Evolutionary conservation across 345 rosid genomes (phyloP).

Genomic region (Eucalyptus victrix): DNA sequence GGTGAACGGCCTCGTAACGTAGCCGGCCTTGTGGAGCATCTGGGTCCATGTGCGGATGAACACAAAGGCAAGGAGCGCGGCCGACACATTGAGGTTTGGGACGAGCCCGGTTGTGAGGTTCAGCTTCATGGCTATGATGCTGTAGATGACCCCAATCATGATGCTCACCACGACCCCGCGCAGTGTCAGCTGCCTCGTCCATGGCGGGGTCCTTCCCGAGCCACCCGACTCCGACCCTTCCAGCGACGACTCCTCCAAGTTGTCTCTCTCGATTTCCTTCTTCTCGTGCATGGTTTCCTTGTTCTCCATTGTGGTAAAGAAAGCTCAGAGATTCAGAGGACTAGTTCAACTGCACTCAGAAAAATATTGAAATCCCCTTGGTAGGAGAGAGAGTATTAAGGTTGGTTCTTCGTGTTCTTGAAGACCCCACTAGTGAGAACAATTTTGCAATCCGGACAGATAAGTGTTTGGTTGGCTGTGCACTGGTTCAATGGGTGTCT

Average conservation of each 20-base stretch:
- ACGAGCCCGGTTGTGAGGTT: constrained; percentile 74
- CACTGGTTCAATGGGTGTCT: background rate
- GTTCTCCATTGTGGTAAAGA: background rate
- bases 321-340: background rate
- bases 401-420: background rate
- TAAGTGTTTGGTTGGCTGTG: background rate
- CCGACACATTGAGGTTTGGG: constrained; percentile 80
- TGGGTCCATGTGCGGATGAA: constrained; percentile 74
- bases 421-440: background rate
- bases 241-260: background rate
- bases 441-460: background rate
- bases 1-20: constrained; percentile 57
- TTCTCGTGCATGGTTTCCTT: background rate
- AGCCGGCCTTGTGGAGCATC: constrained; percentile 58
- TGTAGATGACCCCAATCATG: constrained; percentile 60
- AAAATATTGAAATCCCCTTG: background rate
- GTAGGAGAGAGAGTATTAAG: background rate
- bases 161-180: constrained; percentile 70
- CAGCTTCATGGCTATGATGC: constrained; percentile 83
- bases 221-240: background rate
- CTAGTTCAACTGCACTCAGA: background rate
- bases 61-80: constrained; percentile 80
- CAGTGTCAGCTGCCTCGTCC: constrained; percentile 65
- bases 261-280: background rate
- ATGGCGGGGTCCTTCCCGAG: constrained; percentile 20